These are phyloP conservation scores for Coniella vitis DNA, from an alignment of 2,329 filamentous ascomycete species.

Conservation along the genomic window DNA sequence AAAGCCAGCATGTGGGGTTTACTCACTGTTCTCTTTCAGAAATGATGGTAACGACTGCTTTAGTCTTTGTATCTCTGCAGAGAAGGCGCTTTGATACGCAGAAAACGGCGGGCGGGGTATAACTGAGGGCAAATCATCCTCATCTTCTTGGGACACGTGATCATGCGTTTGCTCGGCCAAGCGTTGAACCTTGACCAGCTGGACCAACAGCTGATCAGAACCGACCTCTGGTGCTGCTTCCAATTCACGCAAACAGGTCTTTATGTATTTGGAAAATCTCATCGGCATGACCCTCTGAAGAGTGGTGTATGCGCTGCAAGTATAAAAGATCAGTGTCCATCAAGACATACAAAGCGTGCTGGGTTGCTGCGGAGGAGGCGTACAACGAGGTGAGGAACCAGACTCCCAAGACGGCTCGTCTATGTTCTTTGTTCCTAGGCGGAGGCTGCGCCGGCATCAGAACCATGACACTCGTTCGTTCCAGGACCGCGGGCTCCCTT, in stretches of 20 bases:
- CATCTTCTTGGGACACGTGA: conserved; percentile 30
- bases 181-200: conserved; percentile 42
- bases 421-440: conserved; percentile 43
- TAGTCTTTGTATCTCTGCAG: conserved; percentile 38
- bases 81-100: conserved; percentile 40
- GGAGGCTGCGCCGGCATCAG: conserved; percentile 31
- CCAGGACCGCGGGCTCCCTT: conserved; percentile 31
- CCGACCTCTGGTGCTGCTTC: conserved; percentile 37
- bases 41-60: conserved; percentile 27
- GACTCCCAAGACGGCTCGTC: conserved; percentile 43
- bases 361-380: conserved; percentile 18
- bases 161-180: conserved; percentile 43
- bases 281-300: conserved; percentile 40
- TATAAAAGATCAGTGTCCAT: conserved; percentile 11
- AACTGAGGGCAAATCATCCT: conserved; percentile 25
- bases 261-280: conserved; percentile 45
- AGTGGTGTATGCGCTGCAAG: conserved; percentile 33
- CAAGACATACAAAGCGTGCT: background rate
- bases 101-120: conserved; percentile 34
- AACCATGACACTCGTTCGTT: conserved; percentile 37
- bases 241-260: conserved; percentile 42
- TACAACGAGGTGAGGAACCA: conserved; percentile 50
- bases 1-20: no score
- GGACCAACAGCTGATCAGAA: conserved; percentile 38
- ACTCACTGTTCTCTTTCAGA: conserved; percentile 33